Evolutionary conservation across 2,329 filamentous ascomycete species (phyloP), one percentile per base, ranked within the genome.

Genomic region (Sphaerulina populicola): DNA sequence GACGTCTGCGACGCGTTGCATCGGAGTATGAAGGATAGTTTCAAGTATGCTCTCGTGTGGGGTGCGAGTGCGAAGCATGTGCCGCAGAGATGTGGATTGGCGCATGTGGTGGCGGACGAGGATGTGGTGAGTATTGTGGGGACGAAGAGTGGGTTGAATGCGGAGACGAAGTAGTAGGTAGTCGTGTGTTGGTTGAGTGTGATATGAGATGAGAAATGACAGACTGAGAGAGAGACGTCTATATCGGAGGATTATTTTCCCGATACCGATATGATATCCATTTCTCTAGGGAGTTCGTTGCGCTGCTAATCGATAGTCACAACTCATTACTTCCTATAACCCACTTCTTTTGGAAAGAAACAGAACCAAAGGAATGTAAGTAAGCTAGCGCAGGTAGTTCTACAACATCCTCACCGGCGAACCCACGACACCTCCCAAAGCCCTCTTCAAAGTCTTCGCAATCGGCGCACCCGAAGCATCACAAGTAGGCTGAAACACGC

Each of bases 31-130:
- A 98, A 97, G 79, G 94, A 98, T 57, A 95, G 89, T 4, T 98
- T 97, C 78, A 98, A 97, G 76, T 96, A 97, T 72, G 94, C 93
- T 2, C 72, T 97, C 59, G 93, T 98, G 0, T 98, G 94, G 94
- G 93, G 93, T 4, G 90, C 90, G 14, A 97, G 91, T 70, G 93
- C 93, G 33, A 82, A 88, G 64, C 94, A 98, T 74, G 77, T 97
- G 33, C 93, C 94, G 33, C 93, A 98, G 75, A 77, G 93, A 56
- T 91, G 96, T 35, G 94, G 93, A 1, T 70, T 98, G 63, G 76
- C 80, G 6, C 93, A 98, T 75, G 64, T 80, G 10, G 90, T 98
- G 27, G 66, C 73, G 5, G 81, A 85, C 62, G 81, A 83, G 67
- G 81, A 85, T 70, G 81, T 85, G 48, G 80, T 85, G 43, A 81